Conservation (phyloP, 768 basidiomycete genomes). For the Dacryopinax spathularia region DNA sequence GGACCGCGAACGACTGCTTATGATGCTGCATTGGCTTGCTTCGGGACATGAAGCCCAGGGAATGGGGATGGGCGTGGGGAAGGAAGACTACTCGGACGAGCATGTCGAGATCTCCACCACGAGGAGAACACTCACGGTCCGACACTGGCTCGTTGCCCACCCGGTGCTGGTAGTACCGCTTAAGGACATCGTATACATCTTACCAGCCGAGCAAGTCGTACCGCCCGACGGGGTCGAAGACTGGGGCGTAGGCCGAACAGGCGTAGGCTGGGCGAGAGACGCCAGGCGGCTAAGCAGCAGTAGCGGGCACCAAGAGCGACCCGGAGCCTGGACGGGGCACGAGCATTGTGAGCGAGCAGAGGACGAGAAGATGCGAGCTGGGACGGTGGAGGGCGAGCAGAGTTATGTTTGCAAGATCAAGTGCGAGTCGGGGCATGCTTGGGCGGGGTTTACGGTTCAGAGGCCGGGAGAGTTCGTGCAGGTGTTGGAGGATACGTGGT, state of each 20-base stretch:
- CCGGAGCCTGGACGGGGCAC: no score
- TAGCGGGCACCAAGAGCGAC: no score
- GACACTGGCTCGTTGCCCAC: background rate
- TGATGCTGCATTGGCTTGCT: no score
- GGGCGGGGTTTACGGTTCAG: background rate
- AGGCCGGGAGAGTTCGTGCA: background rate
- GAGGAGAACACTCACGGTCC: background rate
- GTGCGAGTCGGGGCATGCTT: background rate
- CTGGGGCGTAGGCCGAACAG: background rate
- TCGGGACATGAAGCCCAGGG: no score
- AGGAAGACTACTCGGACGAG: background rate
- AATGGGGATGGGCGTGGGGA: no score
- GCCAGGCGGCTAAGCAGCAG: no score
- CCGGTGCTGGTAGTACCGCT: background rate
- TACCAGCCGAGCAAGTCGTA: background rate
- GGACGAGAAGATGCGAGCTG: background rate
- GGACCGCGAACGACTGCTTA: no score
- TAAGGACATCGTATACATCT: background rate
- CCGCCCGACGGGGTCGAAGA: background rate
- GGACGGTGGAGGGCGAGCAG: background rate
- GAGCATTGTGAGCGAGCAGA: no score
- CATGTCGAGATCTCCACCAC: background rate
- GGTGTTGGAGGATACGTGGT: background rate
- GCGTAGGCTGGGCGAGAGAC: background rate
- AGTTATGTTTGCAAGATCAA: background rate